These are phyloP conservation scores for Capsella rubella DNA, from an alignment of 441 rosid species.

Conservation along the genomic window DNA sequence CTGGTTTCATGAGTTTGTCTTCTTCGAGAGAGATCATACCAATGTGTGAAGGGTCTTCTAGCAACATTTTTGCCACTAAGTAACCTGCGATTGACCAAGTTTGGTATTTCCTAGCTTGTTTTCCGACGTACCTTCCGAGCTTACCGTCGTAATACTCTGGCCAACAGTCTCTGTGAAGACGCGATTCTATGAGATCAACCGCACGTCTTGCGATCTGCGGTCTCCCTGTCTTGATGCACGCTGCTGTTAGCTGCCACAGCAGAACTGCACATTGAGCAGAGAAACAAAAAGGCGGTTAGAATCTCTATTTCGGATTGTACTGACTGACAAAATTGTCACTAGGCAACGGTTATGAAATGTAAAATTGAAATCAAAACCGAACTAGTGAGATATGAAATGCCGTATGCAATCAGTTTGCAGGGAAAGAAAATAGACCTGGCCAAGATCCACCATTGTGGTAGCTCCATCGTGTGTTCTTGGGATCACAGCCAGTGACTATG, in stretches of 20 bases:
- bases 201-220: slow-evolving; percentile 92
- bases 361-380: background rate
- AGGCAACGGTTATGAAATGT: background rate
- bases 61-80: slow-evolving; percentile 95
- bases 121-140: slow-evolving; percentile 79
- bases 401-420: background rate
- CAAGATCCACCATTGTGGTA: slow-evolving; percentile 99
- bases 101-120: slow-evolving; percentile 87
- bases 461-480: slow-evolving; percentile 96
- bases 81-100: slow-evolving; percentile 97
- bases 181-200: slow-evolving; percentile 79
- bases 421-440: slow-evolving; percentile 71
- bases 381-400: background rate
- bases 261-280: slow-evolving; percentile 60
- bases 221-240: slow-evolving; percentile 91
- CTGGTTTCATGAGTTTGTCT: slow-evolving; percentile 94
- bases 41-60: slow-evolving; percentile 95
- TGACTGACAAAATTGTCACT: slow-evolving; percentile 1
- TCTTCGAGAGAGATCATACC: slow-evolving; percentile 97
- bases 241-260: slow-evolving; percentile 94
- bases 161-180: slow-evolving; percentile 88
- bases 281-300: slow-evolving; percentile 21
- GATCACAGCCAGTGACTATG: slow-evolving; percentile 90
- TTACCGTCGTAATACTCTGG: slow-evolving; percentile 95
- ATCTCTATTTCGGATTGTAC: background rate